Conservation (phyloP, 306 rosid species). For the Biancaea sappan region DNA sequence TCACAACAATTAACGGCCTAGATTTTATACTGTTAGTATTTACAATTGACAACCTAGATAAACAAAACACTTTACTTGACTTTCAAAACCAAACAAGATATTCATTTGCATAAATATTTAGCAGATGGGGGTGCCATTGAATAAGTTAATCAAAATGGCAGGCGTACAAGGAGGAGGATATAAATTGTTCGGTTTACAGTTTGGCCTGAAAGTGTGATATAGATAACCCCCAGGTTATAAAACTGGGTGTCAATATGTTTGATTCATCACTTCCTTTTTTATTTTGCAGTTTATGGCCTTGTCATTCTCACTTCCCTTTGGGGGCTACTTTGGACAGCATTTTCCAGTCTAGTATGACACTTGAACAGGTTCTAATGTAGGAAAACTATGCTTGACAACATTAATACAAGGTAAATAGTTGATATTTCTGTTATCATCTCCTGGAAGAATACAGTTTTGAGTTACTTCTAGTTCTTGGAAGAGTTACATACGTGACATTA, state of each 20-base stretch:
- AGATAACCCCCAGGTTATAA: constrained; percentile 32
- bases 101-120: too few species aligned
- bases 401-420: constrained; percentile 40
- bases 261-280: constrained; percentile 12
- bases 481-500: neutral
- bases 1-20: too few species aligned
- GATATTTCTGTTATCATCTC: constrained; percentile 23
- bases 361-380: constrained; percentile 45
- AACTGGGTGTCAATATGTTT: constrained; percentile 34
- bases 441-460: constrained; percentile 14
- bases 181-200: constrained; percentile 33
- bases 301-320: constrained; percentile 18
- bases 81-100: too few species aligned
- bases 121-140: constrained; percentile 68
- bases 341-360: constrained; percentile 38
- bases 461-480: too few species aligned
- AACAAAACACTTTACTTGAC: too few species aligned
- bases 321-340: constrained; percentile 33
- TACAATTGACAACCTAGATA: too few species aligned
- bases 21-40: too few species aligned
- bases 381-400: constrained; percentile 37
- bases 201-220: constrained; percentile 33
- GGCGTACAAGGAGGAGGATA: constrained; percentile 72
- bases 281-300: constrained; percentile 35
- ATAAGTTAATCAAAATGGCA: constrained; percentile 60